A percentile compares a stretch with the other conserved stretches of the same genome.
phyloP scores from a whole-genome alignment of 352 stramenopile species.

The Pythium phragmitis region DNA sequence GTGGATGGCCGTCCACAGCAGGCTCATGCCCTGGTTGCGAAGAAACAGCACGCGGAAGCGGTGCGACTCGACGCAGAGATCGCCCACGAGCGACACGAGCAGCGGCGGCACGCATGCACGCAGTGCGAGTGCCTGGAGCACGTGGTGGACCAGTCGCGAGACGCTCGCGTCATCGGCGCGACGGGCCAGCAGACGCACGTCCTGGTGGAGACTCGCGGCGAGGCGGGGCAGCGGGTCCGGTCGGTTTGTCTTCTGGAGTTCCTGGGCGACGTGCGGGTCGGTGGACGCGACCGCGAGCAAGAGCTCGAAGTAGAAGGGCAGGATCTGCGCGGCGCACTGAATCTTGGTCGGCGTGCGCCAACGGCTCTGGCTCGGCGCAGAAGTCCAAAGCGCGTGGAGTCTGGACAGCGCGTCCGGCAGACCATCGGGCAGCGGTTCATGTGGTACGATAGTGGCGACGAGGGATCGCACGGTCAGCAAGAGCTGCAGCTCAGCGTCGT shows the following conservation, averaged over 20 bases:
- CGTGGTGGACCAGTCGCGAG: constrained; percentile 40
- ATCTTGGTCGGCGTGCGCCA: constrained; percentile 23
- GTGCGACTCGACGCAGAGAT: constrained; percentile 34
- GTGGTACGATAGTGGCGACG: constrained; percentile 36
- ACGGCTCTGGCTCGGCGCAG: constrained; percentile 1
- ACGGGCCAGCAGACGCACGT: constrained; percentile 38
- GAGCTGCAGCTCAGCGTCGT: constrained; percentile 42
- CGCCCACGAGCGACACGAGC: constrained; percentile 42
- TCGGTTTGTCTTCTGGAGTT: neutral
- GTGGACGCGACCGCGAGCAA: constrained; percentile 16
- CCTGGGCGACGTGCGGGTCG: neutral
- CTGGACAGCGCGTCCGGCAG: constrained; percentile 38
- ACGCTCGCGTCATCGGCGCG: constrained; percentile 41
- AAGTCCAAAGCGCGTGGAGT: constrained; percentile 32
- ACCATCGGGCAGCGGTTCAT: constrained; percentile 40
- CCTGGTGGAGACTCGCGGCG: constrained; percentile 32
- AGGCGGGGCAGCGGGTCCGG: constrained; percentile 35
- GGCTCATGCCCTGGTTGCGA: constrained; percentile 35
- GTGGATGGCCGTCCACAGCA: constrained; percentile 56
- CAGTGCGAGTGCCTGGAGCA: constrained; percentile 48
- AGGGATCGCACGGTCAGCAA: constrained; percentile 29
- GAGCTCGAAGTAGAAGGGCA: constrained; percentile 28
- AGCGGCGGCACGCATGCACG: constrained; percentile 33
- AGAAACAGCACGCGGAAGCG: constrained; percentile 47
- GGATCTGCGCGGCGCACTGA: constrained; percentile 1